Conservation (phyloP, 352 stramenopile species). For the Globisporangium nunn region DNA sequence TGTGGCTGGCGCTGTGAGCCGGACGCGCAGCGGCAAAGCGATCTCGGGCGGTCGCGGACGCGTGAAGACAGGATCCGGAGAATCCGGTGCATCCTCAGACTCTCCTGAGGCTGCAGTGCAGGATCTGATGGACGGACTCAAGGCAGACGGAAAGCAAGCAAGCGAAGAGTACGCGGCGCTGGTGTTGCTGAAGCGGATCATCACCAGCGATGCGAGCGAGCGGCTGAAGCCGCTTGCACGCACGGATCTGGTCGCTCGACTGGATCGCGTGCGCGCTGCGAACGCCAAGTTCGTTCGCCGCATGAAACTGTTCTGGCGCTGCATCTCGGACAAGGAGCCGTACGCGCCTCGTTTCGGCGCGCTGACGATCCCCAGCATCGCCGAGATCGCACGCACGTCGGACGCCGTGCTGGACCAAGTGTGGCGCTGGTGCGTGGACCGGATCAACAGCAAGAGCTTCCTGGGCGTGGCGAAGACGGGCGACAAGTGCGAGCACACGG, state of each 20-base stretch:
- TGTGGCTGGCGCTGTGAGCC: slow-evolving; percentile 4
- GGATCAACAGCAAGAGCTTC: slow-evolving; percentile 70
- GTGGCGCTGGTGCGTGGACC: slow-evolving; percentile 84
- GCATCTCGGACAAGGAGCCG: slow-evolving; percentile 31
- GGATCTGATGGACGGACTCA: slow-evolving; percentile 29
- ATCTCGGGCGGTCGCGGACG: slow-evolving; percentile 6
- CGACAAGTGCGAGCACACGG: slow-evolving; percentile 82
- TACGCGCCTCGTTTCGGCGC: slow-evolving; percentile 7
- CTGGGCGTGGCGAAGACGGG: slow-evolving; percentile 60
- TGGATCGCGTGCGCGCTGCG: slow-evolving; percentile 34
- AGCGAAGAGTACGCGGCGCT: slow-evolving; percentile 52
- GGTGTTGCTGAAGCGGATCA: slow-evolving; percentile 48
- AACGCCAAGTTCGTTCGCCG: slow-evolving; percentile 70
- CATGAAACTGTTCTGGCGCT: slow-evolving; percentile 84
- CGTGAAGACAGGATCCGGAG: not conserved
- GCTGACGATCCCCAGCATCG: slow-evolving; percentile 39
- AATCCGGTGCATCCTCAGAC: not conserved
- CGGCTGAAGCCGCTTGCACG: slow-evolving; percentile 48
- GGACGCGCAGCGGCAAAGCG: slow-evolving; percentile 15
- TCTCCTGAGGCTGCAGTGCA: slow-evolving; percentile 10
- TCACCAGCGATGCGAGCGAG: slow-evolving; percentile 39
- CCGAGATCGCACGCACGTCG: slow-evolving; percentile 45
- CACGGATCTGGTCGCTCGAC: slow-evolving; percentile 25
- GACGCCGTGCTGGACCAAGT: slow-evolving; percentile 64
- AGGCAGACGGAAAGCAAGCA: slow-evolving; percentile 18